phyloP scores from a whole-genome alignment of 495 filamentous ascomycete species.

The Tuber brumale region DNA sequence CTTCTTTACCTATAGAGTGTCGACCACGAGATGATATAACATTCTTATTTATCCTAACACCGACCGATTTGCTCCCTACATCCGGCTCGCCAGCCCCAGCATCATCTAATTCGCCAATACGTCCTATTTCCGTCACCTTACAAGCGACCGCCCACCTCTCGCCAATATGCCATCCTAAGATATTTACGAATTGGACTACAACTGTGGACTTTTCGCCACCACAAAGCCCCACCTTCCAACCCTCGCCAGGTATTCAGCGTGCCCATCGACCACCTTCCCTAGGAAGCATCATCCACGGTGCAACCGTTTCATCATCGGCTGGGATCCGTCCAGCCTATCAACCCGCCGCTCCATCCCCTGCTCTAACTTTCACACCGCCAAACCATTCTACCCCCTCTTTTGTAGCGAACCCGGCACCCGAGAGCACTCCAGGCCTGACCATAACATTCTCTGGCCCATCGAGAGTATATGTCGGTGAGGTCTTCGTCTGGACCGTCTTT shows the following conservation, averaged over 20 bases:
- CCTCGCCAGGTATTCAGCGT: conserved; percentile 58
- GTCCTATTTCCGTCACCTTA: conserved; percentile 59
- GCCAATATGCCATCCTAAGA: conserved; percentile 60
- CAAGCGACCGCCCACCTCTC: conserved; percentile 58
- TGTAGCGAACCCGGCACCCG: conserved; percentile 49
- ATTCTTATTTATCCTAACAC: conserved; percentile 70
- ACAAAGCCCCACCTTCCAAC: conserved; percentile 52
- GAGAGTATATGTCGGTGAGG: conserved; percentile 59
- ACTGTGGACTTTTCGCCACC: conserved; percentile 70
- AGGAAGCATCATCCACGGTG: conserved; percentile 46
- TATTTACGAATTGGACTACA: conserved; percentile 75
- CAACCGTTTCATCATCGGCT: conserved; percentile 36
- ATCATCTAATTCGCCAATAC: conserved; percentile 43
- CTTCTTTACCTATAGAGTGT: conserved; percentile 60
- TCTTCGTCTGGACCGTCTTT: conserved; percentile 81
- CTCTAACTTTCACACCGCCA: conserved; percentile 51
- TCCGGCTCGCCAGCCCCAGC: conserved; percentile 46
- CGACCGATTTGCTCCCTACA: conserved; percentile 54
- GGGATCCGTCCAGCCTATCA: conserved; percentile 44
- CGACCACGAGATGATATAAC: conserved; percentile 78
- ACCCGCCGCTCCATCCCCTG: conserved; percentile 47
- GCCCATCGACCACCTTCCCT: conserved; percentile 58
- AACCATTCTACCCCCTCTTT: conserved; percentile 47
- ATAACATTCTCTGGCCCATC: conserved; percentile 42
- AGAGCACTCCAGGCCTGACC: conserved; percentile 29